These are phyloP conservation scores for Salix udensis DNA, from an alignment of 345 rosid genomes.

Conservation along the genomic window DNA sequence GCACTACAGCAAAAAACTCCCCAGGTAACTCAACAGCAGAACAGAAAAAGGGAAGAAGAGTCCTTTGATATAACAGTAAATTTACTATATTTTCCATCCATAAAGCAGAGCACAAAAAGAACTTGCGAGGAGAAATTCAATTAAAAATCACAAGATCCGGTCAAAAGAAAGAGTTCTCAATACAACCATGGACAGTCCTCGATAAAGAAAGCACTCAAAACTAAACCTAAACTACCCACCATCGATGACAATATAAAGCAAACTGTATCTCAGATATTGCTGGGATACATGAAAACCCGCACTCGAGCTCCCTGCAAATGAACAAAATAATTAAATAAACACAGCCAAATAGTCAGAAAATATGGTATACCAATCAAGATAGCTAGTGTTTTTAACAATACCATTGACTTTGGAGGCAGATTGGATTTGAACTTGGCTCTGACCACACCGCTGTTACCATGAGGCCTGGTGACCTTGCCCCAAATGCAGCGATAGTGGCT, in stretches of 20 bases:
- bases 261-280: not conserved
- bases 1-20: too few species aligned
- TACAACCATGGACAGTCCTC: not conserved
- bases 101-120: too few species aligned
- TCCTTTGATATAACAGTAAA: too few species aligned
- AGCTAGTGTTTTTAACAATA: not conserved
- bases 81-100: too few species aligned
- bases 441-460: not conserved
- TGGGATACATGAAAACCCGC: not conserved
- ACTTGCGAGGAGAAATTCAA: not conserved
- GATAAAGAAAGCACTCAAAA: not conserved
- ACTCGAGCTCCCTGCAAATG: not conserved
- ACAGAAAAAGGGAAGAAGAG: too few species aligned
- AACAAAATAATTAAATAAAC: not conserved
- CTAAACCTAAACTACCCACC: not conserved
- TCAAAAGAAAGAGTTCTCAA: not conserved
- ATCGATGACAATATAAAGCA: not conserved
- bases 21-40: too few species aligned
- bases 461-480: slow-evolving; percentile 1
- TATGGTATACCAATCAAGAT: not conserved
- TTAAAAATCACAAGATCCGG: not conserved
- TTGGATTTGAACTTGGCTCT: not conserved
- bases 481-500: not conserved
- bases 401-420: not conserved
- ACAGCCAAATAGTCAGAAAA: not conserved